Percentiles rank a stretch among this genome's conserved stretches.
Evolutionary conservation across 768 basidiomycete species (phyloP).

Genomic region (Antrodiella citrinella): DNA sequence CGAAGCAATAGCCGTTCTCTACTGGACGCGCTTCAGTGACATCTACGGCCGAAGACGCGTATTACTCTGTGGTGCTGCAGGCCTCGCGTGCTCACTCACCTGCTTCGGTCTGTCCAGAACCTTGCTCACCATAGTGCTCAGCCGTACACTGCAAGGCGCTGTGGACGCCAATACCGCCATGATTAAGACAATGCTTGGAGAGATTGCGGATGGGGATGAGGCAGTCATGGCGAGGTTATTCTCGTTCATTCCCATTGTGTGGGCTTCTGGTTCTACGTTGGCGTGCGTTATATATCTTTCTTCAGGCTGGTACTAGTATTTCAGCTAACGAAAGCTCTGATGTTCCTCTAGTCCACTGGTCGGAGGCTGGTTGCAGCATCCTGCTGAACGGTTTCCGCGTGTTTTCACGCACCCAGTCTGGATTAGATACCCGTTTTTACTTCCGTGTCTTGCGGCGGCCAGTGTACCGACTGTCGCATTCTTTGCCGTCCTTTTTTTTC

Average conservation of each 20-base stretch:
- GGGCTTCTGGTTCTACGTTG: conserved; percentile 15
- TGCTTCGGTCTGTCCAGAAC: conserved; percentile 24
- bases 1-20: conserved; percentile 20
- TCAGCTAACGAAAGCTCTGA: conserved; percentile 29
- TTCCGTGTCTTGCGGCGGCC: conserved; percentile 24
- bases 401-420: conserved; percentile 41
- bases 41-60: conserved; percentile 26
- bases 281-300: conserved; percentile 15
- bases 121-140: conserved; percentile 17
- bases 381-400: conserved; percentile 45
- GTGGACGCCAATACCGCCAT: conserved; percentile 36
- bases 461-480: conserved; percentile 15
- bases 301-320: conserved; percentile 32
- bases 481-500: conserved; percentile 8
- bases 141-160: conserved; percentile 18
- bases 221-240: conserved; percentile 23
- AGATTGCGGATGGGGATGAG: conserved; percentile 17
- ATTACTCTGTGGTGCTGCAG: conserved; percentile 21
- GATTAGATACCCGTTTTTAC: conserved; percentile 41
- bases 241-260: conserved; percentile 17
- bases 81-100: conserved; percentile 19
- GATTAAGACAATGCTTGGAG: conserved; percentile 36
- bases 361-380: conserved; percentile 47
- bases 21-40: conserved; percentile 27
- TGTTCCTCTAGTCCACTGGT: conserved; percentile 45